Conservation (phyloP, 371 early-diverging fungal genomes). For the Mucor sp. region DNA sequence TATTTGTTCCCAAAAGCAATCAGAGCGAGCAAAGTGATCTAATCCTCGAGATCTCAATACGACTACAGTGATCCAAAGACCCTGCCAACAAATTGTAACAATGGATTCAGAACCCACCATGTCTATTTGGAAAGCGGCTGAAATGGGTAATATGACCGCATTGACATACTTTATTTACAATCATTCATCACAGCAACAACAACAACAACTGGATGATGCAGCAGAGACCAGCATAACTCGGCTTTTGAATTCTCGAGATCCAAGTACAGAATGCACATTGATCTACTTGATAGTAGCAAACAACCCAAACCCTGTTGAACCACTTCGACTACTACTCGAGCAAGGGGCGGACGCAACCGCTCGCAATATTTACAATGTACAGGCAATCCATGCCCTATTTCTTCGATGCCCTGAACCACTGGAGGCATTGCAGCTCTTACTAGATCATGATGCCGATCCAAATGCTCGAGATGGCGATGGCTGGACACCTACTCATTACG, state of each 20-base stretch:
- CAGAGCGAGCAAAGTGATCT: background rate
- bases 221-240: conserved; percentile 7
- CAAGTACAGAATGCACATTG: conserved; percentile 35
- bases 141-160: conserved; percentile 16
- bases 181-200: background rate
- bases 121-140: conserved; percentile 36
- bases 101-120: conserved; percentile 14
- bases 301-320: conserved; percentile 7
- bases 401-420: conserved; percentile 37
- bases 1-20: background rate
- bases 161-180: conserved; percentile 16
- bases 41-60: background rate
- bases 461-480: conserved; percentile 71
- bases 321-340: conserved; percentile 40
- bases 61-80: conserved; percentile 2
- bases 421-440: conserved; percentile 30
- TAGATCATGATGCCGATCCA: conserved; percentile 42
- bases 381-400: conserved; percentile 42
- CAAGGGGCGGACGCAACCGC: conserved; percentile 54
- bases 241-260: conserved; percentile 54
- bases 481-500: conserved; percentile 80
- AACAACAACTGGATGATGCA: conserved; percentile 11
- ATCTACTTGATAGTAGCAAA: background rate
- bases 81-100: background rate
- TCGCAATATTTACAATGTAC: conserved; percentile 40